Evolutionary conservation across 176 grass and related monocot genomes (phyloP).

Genomic region (Ananas comosus): DNA sequence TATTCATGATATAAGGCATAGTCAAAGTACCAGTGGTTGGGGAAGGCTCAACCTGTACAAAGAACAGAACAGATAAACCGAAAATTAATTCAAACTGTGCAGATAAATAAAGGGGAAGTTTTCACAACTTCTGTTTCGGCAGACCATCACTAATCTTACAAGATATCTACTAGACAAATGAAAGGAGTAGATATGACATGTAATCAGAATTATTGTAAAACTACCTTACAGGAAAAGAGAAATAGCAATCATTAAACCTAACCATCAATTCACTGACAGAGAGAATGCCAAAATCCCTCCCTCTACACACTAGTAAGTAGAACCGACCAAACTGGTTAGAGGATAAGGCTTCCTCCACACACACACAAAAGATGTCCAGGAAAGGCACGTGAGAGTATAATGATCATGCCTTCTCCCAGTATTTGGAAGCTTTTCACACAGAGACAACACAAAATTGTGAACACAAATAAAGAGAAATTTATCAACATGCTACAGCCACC

Average conservation of each 20-base stretch:
- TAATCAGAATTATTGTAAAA: not conserved
- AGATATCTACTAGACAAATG: not conserved
- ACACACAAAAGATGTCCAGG: not conserved
- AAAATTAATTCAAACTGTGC: too few relatives aligned
- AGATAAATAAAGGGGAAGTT: too few relatives aligned
- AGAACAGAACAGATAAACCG: slow-evolving; percentile 1
- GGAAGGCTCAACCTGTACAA: slow-evolving; percentile 88
- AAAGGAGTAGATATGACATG: not conserved
- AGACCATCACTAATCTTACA: too few relatives aligned
- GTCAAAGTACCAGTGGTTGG: slow-evolving; percentile 88
- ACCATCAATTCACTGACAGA: not conserved
- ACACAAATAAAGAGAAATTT: not conserved
- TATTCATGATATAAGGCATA: slow-evolving; percentile 62
- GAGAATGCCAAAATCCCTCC: not conserved
- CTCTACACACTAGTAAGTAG: not conserved
- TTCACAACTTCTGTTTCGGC: too few relatives aligned
- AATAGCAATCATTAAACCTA: not conserved
- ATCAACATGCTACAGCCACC: not conserved
- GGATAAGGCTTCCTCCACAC: not conserved
- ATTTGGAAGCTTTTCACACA: not conserved
- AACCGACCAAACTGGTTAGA: not conserved
- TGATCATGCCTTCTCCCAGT: not conserved
- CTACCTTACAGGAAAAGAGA: not conserved
- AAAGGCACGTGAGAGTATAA: not conserved
- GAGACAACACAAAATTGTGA: not conserved